Base-by-base conservation (phyloP, 176 grass and related monocot genomes). In the Oropetium thomaeum region DNA sequence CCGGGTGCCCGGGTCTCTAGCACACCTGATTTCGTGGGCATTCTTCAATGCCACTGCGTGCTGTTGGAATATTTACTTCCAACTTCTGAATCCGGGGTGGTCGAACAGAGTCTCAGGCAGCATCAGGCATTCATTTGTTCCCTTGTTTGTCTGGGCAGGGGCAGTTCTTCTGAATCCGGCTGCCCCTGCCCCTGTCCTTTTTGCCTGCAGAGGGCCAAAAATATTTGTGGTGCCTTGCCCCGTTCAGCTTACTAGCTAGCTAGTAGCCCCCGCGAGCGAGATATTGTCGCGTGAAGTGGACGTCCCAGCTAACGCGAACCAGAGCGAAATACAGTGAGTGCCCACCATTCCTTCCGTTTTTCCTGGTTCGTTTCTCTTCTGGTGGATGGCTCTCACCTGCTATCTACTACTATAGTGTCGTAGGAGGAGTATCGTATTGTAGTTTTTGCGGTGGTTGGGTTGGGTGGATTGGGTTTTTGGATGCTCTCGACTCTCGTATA, bases 241-340 rank as follows among this genome's bases (percentile, higher is more conserved):
- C 80, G 34, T 79, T 83, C 30, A 25, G 61, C 61, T 15, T n/a
- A n/a, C n/a, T n/a, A n/a, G n/a, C n/a, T n/a, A n/a, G n/a, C n/a
- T n/a, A n/a, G n/a, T n/a, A n/a, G n/a, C n/a, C n/a, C n/a, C n/a
- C n/a, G n/a, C n/a, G n/a, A n/a, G n/a, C 33, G 0, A 55, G 30
- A 67, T 41, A 38, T 25, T 16, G 71, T 35, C 35, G 51, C 52
- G 25, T 42, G 85, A 82, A 39, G 65, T 64, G 38, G 84, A 82
- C 78, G 12, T 82, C 38, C 37, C 84, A 87, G 43, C 84, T 58
- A 87, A 71, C 71, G 10, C 10, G 29, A n/a, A 73, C 19, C 58
- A 40, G 23, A 32, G 77, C 45, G 45, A 48, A n/a, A n/a, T n/a
- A n/a, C n/a, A n/a, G 15, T 7, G 15, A n/a, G 44, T 61, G 67